Evolutionary conservation across 768 basidiomycete species (phyloP).

Genomic region (Termitomyces bulborhizus): DNA sequence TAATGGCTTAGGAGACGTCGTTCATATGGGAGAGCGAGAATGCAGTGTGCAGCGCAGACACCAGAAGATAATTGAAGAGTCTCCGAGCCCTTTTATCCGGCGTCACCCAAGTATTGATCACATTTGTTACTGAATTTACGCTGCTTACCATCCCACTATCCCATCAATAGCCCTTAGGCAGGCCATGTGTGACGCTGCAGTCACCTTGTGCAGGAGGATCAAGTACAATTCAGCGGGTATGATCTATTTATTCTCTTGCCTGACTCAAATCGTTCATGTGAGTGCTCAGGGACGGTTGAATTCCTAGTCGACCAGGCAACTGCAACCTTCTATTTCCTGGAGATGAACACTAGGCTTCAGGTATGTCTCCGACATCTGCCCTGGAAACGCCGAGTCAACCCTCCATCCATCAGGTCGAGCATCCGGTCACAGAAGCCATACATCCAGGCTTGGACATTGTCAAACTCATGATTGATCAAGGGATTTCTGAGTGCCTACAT

Average conservation of each 20-base stretch:
- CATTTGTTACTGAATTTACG: not conserved
- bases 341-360: conserved; percentile 68
- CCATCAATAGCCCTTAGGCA: conserved; percentile 31
- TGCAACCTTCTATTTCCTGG: conserved; percentile 57
- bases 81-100: conserved; percentile 53
- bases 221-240: conserved; percentile 55
- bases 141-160: not conserved
- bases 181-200: conserved; percentile 48
- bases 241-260: not conserved
- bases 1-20: conserved; percentile 49
- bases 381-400: not conserved
- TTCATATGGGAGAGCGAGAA: conserved; percentile 67
- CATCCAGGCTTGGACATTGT: conserved; percentile 56
- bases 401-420: conserved; percentile 46
- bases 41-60: conserved; percentile 65
- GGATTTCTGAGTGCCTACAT: conserved; percentile 27
- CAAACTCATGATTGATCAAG: conserved; percentile 59
- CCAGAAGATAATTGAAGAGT: conserved; percentile 71
- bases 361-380: conserved; percentile 15
- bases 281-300: conserved; percentile 54
- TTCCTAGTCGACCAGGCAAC: conserved; percentile 53
- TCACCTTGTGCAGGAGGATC: conserved; percentile 40
- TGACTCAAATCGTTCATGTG: not conserved
- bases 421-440: conserved; percentile 54
- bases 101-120: conserved; percentile 33